These are phyloP conservation scores for Salvia miltiorrhiza DNA, from an alignment of 257 asterid species.

Conservation along the genomic window DNA sequence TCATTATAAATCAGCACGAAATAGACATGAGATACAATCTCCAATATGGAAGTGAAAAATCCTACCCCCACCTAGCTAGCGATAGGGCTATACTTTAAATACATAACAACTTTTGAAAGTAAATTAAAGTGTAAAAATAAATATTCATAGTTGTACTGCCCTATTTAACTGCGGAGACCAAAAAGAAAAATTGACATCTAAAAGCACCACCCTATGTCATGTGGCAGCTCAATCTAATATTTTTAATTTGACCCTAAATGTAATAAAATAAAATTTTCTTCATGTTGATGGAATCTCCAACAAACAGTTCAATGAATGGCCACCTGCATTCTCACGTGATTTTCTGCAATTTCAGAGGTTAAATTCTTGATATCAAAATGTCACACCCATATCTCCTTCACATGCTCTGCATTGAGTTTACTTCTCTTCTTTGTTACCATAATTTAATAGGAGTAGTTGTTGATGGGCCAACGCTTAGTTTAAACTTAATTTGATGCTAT, in stretches of 20 bases:
- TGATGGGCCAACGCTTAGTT: neutral
- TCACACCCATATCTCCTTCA: slow-evolving; percentile 36
- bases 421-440: neutral
- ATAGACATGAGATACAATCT: neutral
- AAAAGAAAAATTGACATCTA: neutral
- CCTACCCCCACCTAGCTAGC: neutral
- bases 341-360: slow-evolving; percentile 10
- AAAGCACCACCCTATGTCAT: neutral
- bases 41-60: neutral
- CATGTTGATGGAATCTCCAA: slow-evolving; percentile 20
- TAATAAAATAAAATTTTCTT: neutral
- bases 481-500: too few species aligned
- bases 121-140: neutral
- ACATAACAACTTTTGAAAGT: neutral
- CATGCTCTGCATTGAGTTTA: slow-evolving; percentile 38
- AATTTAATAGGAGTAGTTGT: neutral
- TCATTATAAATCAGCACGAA: neutral
- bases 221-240: slow-evolving; percentile 1
- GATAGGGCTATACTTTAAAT: neutral
- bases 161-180: neutral
- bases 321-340: slow-evolving; percentile 51
- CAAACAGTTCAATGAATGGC: slow-evolving; percentile 39
- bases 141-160: neutral
- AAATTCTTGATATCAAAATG: slow-evolving; percentile 7
- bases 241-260: neutral